Evolutionary conservation across 768 basidiomycete species (phyloP).

Genomic region (Boletus rubropictus): DNA sequence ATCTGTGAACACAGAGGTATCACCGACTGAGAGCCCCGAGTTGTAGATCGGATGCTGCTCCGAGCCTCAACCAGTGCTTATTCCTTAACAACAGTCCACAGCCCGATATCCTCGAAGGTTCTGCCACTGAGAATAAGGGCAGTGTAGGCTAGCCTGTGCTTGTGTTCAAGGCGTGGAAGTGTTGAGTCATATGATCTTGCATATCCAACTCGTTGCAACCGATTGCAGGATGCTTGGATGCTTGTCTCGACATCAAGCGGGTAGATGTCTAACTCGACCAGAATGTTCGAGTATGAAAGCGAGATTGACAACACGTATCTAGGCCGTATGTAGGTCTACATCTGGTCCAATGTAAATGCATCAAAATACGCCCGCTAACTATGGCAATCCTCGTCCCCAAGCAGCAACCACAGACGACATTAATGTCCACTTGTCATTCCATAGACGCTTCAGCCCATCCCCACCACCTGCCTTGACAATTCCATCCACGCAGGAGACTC

Average conservation of each 20-base stretch:
- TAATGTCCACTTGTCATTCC: constrained; percentile 21
- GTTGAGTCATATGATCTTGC: neutral
- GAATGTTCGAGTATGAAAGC: neutral
- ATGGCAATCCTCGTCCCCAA: constrained; percentile 26
- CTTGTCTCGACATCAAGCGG: neutral
- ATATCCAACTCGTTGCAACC: no score
- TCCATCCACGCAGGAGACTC: constrained; percentile 10
- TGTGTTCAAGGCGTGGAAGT: no score
- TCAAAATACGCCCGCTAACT: neutral
- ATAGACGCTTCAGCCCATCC: constrained; percentile 22
- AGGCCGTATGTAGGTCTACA: neutral
- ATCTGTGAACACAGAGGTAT: no score
- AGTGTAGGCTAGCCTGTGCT: no score
- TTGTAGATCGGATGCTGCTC: no score
- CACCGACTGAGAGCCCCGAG: no score
- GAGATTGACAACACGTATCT: neutral
- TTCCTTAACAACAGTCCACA: no score
- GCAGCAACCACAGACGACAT: constrained; percentile 21
- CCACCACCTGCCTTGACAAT: constrained; percentile 11
- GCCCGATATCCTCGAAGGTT: no score
- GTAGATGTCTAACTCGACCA: neutral
- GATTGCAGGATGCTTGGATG: no score
- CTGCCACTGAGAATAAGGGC: no score
- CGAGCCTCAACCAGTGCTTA: no score
- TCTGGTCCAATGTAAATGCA: neutral